These are phyloP conservation scores for Colletotrichum neosansevieriae DNA, from an alignment of 2,329 filamentous ascomycete species.

Conservation along the genomic window DNA sequence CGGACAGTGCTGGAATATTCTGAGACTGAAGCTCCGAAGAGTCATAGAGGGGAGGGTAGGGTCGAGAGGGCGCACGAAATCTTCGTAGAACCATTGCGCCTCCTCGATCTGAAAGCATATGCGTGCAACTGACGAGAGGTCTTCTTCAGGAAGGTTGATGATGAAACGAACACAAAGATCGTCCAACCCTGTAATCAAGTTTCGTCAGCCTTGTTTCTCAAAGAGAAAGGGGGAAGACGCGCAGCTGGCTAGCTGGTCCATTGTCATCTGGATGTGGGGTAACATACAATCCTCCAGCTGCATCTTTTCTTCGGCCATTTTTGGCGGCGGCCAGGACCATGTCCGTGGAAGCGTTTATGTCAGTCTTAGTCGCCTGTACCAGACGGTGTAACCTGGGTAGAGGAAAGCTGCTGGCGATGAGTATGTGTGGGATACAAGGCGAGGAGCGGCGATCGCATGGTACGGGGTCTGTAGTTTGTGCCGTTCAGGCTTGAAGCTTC, in stretches of 20 bases:
- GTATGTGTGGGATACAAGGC: constrained; percentile 29
- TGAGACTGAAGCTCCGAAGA: constrained; percentile 85
- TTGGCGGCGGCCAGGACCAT: constrained; percentile 54
- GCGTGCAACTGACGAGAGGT: constrained; percentile 88
- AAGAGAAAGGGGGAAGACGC: neutral
- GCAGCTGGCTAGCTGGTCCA: constrained; percentile 38
- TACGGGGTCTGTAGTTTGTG: constrained; percentile 24
- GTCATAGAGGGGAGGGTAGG: constrained; percentile 86
- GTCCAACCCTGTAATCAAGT: constrained; percentile 80
- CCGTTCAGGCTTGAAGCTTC: constrained; percentile 33
- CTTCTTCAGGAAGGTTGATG: constrained; percentile 93
- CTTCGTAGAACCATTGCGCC: constrained; percentile 99
- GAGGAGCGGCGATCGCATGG: constrained; percentile 29
- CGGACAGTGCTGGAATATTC: constrained; percentile 95
- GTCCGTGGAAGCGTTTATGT: constrained; percentile 5
- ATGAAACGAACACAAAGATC: constrained; percentile 98
- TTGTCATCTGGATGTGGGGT: constrained; percentile 21
- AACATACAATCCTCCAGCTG: constrained; percentile 86
- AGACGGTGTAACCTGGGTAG: constrained; percentile 4
- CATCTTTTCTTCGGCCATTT: constrained; percentile 83
- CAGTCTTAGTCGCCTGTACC: constrained; percentile 24
- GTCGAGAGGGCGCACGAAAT: constrained; percentile 94
- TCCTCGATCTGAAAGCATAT: constrained; percentile 99
- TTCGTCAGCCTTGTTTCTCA: constrained; percentile 35
- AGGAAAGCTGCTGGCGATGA: constrained; percentile 24